Evolutionary conservation across 495 filamentous ascomycete species (phyloP), one percentile per base, ranked within the genome.

Genomic region (Daldinia grandis): DNA sequence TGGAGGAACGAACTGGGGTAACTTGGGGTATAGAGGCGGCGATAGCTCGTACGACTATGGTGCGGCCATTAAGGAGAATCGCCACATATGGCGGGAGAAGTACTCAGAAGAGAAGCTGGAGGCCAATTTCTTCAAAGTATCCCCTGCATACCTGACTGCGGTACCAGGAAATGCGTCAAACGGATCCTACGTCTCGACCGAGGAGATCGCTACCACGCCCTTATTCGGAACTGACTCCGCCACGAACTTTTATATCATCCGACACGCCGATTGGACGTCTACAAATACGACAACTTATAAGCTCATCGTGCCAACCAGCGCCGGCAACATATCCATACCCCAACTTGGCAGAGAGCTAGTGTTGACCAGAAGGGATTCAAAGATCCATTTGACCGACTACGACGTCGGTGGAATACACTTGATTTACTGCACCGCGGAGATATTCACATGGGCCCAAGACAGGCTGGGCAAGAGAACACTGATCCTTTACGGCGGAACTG

Each of bases 11-110:
- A 94, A 94, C 71, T 75, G 93, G 33, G 91, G 91, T 0, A 95
- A 94, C 71, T 76, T 93, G 31, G 91, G 91, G 0, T 84, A 91
- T 69, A 85, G 89, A 12, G 88, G 87, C 9, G 87, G 88, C 14
- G 93, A 93, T 73, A 91, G 88, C 3, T 90, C 86, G 3, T 93
- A 93, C 68, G 89, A 93, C 66, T 93, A 92, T 73, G 88, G 86
- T 31, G 86, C 89, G 30, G 75, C 75, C 1, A 91, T 94, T 35
- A 82, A 94, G 74, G 86, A 94, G 74, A 86, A 89, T 38, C 67
- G 80, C 8, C 84, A 90, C 12, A 78, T 93, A 19, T 80, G 79
- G 35, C 82, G 91, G 28, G 90, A 92, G 69, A 95, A 94, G 77
- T 94, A 93, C 74, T 90, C 87, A 57, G 90, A 94, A 68, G 79